Evolutionary conservation across 768 basidiomycete species (phyloP).

Genomic region (Kwoniella sp.): DNA sequence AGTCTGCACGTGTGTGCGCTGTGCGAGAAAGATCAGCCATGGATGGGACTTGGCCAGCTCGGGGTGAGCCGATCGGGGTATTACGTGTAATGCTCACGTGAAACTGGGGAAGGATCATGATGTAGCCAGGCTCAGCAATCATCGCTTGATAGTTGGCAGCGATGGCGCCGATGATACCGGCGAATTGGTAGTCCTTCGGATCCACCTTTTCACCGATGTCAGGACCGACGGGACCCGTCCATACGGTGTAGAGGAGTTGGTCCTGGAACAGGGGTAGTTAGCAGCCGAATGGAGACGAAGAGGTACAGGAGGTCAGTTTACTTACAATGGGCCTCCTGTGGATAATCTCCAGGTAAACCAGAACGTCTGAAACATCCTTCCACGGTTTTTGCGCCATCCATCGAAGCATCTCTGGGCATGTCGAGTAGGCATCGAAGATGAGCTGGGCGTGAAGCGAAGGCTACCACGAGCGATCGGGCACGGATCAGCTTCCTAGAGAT

Average conservation of each 20-base stretch:
- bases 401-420: constrained; percentile 18
- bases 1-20: constrained; percentile 44
- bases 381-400: constrained; percentile 19
- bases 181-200: constrained; percentile 25
- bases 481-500: not conserved
- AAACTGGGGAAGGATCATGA: constrained; percentile 22
- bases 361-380: constrained; percentile 16
- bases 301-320: not conserved
- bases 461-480: not conserved
- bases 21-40: not conserved
- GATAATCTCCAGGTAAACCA: constrained; percentile 16
- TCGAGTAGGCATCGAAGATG: constrained; percentile 14
- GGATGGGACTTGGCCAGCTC: not conserved
- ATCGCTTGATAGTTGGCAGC: constrained; percentile 16
- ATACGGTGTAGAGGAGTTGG: constrained; percentile 27
- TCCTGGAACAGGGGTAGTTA: constrained; percentile 1
- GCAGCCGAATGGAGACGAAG: not conserved
- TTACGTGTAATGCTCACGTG: constrained; percentile 17
- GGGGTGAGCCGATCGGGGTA: not conserved
- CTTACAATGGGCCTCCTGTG: constrained; percentile 13
- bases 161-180: constrained; percentile 33
- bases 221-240: constrained; percentile 14
- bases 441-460: constrained; percentile 27
- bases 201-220: constrained; percentile 8
- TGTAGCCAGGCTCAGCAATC: constrained; percentile 29